Percentiles rank a stretch among this genome's conserved stretches.
Conservation (phyloP, 768 basidiomycete species). For the Lanmaoa rubissima region DNA sequence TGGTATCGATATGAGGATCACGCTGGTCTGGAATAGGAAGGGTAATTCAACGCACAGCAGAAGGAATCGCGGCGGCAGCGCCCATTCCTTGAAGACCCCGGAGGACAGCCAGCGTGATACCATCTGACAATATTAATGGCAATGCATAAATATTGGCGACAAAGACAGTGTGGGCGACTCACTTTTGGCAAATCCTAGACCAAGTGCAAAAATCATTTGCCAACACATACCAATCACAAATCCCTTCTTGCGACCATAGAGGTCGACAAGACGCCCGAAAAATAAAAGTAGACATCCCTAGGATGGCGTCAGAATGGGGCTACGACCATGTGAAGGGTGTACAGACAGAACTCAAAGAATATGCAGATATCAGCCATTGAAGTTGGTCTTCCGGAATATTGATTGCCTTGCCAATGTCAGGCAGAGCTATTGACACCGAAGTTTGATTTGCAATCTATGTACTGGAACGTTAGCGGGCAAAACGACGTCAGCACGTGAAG, state of each 20-base stretch:
- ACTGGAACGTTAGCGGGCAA: not conserved
- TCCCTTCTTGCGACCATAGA: slow-evolving; percentile 68
- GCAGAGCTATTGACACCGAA: slow-evolving; percentile 49
- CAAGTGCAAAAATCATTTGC: slow-evolving; percentile 58
- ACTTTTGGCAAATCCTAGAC: slow-evolving; percentile 61
- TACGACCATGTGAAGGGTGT: not conserved
- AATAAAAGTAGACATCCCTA: slow-evolving; percentile 79
- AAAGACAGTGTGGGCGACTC: slow-evolving; percentile 3
- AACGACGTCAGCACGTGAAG: not conserved
- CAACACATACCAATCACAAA: slow-evolving; percentile 61
- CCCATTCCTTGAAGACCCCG: slow-evolving; percentile 83
- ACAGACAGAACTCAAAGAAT: slow-evolving; percentile 63
- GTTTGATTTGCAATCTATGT: slow-evolving; percentile 40
- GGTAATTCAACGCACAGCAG: slow-evolving; percentile 47
- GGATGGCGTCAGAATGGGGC: slow-evolving; percentile 4
- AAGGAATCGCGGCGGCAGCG: slow-evolving; percentile 70
- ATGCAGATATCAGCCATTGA: slow-evolving; percentile 69
- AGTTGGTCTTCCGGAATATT: slow-evolving; percentile 49
- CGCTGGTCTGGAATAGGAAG: not conserved
- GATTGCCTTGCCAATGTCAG: slow-evolving; percentile 50
- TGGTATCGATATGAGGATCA: not conserved
- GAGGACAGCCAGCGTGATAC: slow-evolving; percentile 62
- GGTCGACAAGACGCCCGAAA: slow-evolving; percentile 76
- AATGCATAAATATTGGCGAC: not conserved
- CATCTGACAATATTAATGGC: slow-evolving; percentile 37